phyloP scores from a whole-genome alignment of 2,329 filamentous ascomycete species.

The Plenodomus lindquistii region DNA sequence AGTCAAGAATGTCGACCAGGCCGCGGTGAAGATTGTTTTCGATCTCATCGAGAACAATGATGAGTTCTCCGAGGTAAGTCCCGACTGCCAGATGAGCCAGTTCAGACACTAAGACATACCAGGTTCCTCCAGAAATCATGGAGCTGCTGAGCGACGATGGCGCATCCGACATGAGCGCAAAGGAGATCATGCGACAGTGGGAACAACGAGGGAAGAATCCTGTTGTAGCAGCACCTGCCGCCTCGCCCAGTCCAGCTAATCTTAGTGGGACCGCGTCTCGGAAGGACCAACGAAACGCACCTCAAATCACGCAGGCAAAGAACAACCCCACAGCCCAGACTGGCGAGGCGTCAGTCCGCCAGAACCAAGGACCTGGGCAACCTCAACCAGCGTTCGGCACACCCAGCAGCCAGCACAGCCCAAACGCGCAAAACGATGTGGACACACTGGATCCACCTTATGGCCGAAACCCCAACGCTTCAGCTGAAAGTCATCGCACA shows the following conservation, averaged over 20 bases:
- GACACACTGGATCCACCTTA: slow-evolving; percentile 40
- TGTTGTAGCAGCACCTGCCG: slow-evolving; percentile 58
- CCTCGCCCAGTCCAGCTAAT: slow-evolving; percentile 35
- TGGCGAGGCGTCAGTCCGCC: slow-evolving; percentile 80
- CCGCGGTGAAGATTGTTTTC: slow-evolving; percentile 90
- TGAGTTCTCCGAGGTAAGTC: slow-evolving; percentile 90
- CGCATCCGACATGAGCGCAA: slow-evolving; percentile 86
- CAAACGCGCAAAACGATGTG: slow-evolving; percentile 36
- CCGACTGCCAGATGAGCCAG: not conserved
- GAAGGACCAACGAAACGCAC: slow-evolving; percentile 52
- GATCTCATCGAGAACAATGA: slow-evolving; percentile 91
- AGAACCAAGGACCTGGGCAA: slow-evolving; percentile 56
- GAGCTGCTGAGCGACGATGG: slow-evolving; percentile 84
- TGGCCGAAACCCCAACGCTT: slow-evolving; percentile 37
- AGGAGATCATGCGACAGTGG: slow-evolving; percentile 94
- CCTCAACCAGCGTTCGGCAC: slow-evolving; percentile 9
- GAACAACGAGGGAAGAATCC: slow-evolving; percentile 75
- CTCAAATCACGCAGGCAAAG: slow-evolving; percentile 73
- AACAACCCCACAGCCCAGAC: slow-evolving; percentile 85
- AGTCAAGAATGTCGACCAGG: slow-evolving; percentile 78
- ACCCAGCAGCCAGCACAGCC: slow-evolving; percentile 30
- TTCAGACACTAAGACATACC: slow-evolving; percentile 23
- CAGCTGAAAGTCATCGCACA: slow-evolving; percentile 40
- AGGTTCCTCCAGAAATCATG: slow-evolving; percentile 93
- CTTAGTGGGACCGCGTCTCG: slow-evolving; percentile 56